A percentile compares a stretch with the other conserved stretches of the same genome.
Evolutionary conservation across 139 green algal species (phyloP).

Genomic region (Spirogloea muscicola): DNA sequence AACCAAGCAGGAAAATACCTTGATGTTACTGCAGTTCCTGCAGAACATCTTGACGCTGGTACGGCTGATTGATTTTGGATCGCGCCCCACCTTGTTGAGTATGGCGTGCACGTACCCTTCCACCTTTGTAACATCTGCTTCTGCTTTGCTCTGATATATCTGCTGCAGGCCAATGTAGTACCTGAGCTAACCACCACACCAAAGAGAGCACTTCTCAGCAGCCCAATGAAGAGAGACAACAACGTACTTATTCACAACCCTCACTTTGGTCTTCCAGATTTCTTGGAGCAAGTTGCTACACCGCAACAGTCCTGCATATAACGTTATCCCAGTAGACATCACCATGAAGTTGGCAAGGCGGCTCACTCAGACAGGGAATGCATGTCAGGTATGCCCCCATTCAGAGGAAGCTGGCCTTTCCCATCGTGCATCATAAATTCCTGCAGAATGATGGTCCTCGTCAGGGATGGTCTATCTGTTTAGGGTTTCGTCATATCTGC

Average conservation of each 20-base stretch:
- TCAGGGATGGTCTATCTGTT: too few species aligned
- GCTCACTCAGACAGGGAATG: constrained; percentile 75
- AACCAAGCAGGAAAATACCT: constrained; percentile 42
- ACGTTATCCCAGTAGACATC: too few species aligned
- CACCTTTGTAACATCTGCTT: constrained; percentile 67
- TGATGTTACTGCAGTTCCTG: constrained; percentile 74
- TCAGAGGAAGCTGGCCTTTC: constrained; percentile 60
- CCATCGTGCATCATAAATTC: constrained; percentile 52
- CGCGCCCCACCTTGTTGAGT: constrained; percentile 56
- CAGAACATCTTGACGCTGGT: constrained; percentile 67
- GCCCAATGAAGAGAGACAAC: too few species aligned
- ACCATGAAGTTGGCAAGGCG: too few species aligned
- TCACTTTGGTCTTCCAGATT: background rate
- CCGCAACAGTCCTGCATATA: too few species aligned
- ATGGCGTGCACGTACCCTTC: constrained; percentile 44
- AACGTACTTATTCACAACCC: too few species aligned
- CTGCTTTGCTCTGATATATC: constrained; percentile 76
- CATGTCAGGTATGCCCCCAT: constrained; percentile 94
- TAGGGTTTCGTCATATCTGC: too few species aligned
- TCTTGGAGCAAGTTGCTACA: too few species aligned
- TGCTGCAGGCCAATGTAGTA: constrained; percentile 79
- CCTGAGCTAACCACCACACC: constrained; percentile 16
- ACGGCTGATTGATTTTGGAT: constrained; percentile 49
- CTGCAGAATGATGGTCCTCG: too few species aligned
- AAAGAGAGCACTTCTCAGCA: too few species aligned